Evolutionary conservation across 176 grass and related monocot genomes (phyloP).

Genomic region (Carex pumila): DNA sequence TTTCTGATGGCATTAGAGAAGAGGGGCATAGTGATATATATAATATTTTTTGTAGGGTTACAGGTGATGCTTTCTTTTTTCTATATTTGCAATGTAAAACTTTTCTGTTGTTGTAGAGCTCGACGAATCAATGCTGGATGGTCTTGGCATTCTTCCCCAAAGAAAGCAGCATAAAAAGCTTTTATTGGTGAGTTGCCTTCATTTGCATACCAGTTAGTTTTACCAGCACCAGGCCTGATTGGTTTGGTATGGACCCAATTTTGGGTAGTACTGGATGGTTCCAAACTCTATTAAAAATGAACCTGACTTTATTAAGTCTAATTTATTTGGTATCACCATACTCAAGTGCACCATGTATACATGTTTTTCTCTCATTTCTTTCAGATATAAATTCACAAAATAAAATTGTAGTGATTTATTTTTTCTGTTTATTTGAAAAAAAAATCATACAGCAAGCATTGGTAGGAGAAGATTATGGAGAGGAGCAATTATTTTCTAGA

Average conservation of each 20-base stretch:
- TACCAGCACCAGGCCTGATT: constrained; percentile 16
- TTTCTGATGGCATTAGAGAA: not conserved
- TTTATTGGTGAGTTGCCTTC: constrained; percentile 55
- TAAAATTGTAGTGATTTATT: not conserved
- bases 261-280: not conserved
- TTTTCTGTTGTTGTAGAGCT: constrained; percentile 48
- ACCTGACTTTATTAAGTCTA: not conserved
- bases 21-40: not conserved
- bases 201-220: constrained; percentile 11
- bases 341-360: not conserved
- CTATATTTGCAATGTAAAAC: not conserved
- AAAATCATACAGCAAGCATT: constrained; percentile 75
- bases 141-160: constrained; percentile 98
- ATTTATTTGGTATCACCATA: not conserved
- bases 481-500: constrained; percentile 83
- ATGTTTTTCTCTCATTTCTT: not conserved
- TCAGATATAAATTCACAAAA: not conserved
- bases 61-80: not conserved
- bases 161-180: constrained; percentile 99
- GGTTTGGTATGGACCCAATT: constrained; percentile 11
- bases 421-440: not conserved
- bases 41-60: not conserved
- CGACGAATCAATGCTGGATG: constrained; percentile 96
- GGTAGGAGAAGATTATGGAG: constrained; percentile 90
- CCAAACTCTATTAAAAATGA: not conserved